These are phyloP conservation scores for Thamnidium elegans DNA, from an alignment of 192 early-diverging fungal species.

Conservation along the genomic window DNA sequence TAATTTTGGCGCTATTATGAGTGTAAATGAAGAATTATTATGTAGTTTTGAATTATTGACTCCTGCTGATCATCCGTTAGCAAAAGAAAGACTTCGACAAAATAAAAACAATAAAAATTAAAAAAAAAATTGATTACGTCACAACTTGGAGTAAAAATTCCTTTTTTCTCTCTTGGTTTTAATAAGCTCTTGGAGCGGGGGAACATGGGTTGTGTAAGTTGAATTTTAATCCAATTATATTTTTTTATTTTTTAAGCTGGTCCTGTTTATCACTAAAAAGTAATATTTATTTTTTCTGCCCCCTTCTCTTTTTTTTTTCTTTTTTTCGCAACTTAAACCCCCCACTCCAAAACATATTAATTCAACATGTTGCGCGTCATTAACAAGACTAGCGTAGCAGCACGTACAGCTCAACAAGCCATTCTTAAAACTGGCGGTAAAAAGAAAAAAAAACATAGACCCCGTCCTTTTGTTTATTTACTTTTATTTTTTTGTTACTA, in stretches of 20 bases:
- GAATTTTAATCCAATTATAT: no score
- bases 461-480: not conserved
- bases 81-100: slow-evolving; percentile 22
- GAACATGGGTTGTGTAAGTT: not conserved
- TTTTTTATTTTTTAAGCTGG: not conserved
- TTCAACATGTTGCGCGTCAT: slow-evolving; percentile 35
- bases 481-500: not conserved
- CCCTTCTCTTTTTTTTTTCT: slow-evolving; percentile 18
- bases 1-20: slow-evolving; percentile 47
- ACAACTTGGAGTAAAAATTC: no score
- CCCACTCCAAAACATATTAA: slow-evolving; percentile 10
- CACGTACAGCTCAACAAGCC: slow-evolving; percentile 17
- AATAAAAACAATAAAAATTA: slow-evolving; percentile 10
- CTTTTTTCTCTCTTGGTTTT: slow-evolving; percentile 6
- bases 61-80: slow-evolving; percentile 40
- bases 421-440: slow-evolving; percentile 26
- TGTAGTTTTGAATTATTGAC: slow-evolving; percentile 72
- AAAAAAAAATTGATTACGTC: slow-evolving; percentile 2
- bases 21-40: slow-evolving; percentile 77
- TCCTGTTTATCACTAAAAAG: not conserved
- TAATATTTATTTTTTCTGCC: not conserved
- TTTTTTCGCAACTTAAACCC: slow-evolving; percentile 10
- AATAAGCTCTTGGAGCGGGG: not conserved
- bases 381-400: slow-evolving; percentile 28
- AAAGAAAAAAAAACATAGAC: not conserved